Base-by-base conservation (phyloP, 805 yeast species). In the Metschnikowia amazonensis region DNA sequence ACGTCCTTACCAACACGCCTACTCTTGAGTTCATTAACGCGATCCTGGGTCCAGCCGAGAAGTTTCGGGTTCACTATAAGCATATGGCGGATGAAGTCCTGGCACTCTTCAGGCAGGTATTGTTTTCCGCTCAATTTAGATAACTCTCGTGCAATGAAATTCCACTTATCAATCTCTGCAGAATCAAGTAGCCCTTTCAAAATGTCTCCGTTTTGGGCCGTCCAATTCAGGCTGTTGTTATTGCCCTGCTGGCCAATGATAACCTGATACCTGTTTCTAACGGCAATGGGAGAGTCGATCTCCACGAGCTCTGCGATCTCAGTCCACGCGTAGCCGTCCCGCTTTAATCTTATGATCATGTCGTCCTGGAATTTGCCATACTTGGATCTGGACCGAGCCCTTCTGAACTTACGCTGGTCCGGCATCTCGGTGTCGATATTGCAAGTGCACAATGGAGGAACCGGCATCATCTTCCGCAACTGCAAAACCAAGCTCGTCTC, bases 161-260 rank as follows among this genome's bases (percentile, higher is more conserved):
- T 67, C 23, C 49, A 36, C 18, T 51, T 57, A 42, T 58, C 58
- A 62, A 66, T 56, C 34, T 56, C 62, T 10, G 45, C 53, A n/a
- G 39, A 38, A 52, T 80, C 82, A 7, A 82, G 56, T 1, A 65
- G 52, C 14, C 59, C 59, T 53, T 76, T 80, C 32, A 85, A 64
- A 17, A 70, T 69, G 60, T 84, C 89, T 13, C 76, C 79, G 25
- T 37, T 10, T 20, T 16, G 32, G 1, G 67, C 55, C 8, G 76
- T 79, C 84, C 89, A 84, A 25, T 78, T 75, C 20, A 80, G 75
- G 1, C 81, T 74, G 10, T 85, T 86, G 28, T 86, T 84, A 49
- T 69, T 69, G 3, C 92, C 92, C 56, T 85, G 92, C 59, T 85
- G 92, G 4, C 94, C 94, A 52, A 86, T 84, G 39, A 85, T 72